Evolutionary conservation across 2,329 filamentous ascomycete species (phyloP).

Genomic region (Elsinoe necatrix): DNA sequence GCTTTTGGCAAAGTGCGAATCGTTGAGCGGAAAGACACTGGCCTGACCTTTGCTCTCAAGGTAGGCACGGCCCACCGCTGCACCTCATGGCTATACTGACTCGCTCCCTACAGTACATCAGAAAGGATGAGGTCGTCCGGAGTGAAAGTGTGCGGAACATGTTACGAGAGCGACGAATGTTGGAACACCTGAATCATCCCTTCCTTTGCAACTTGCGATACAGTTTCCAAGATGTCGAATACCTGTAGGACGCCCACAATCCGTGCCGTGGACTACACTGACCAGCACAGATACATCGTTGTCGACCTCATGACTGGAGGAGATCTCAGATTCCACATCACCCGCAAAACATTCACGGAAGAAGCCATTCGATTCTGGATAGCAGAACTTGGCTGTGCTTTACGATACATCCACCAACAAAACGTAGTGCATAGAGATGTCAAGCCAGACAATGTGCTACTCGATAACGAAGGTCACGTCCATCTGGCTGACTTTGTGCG

Average conservation of each 20-base stretch:
- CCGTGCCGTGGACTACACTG: neutral
- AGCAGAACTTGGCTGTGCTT: slow-evolving; percentile 80
- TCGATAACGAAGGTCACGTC: slow-evolving; percentile 85
- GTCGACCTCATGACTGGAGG: slow-evolving; percentile 98
- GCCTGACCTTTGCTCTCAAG: slow-evolving; percentile 88
- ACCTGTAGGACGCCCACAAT: slow-evolving; percentile 59
- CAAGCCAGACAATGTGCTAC: slow-evolving; percentile 83
- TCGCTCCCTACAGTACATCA: slow-evolving; percentile 19
- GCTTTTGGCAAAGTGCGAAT: slow-evolving; percentile 98
- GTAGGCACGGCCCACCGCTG: slow-evolving; percentile 94
- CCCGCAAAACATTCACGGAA: slow-evolving; percentile 94
- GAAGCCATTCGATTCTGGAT: slow-evolving; percentile 97
- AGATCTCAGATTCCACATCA: slow-evolving; percentile 94
- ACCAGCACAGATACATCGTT: slow-evolving; percentile 64
- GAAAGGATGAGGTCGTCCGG: slow-evolving; percentile 63
- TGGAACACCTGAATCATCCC: slow-evolving; percentile 94
- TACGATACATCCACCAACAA: slow-evolving; percentile 77
- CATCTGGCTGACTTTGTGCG: slow-evolving; percentile 95
- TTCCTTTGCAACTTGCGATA: slow-evolving; percentile 98
- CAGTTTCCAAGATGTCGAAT: slow-evolving; percentile 98
- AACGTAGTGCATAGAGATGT: slow-evolving; percentile 86
- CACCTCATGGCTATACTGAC: slow-evolving; percentile 41
- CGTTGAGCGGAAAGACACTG: slow-evolving; percentile 93
- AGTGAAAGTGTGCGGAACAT: slow-evolving; percentile 98
- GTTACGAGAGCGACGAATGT: slow-evolving; percentile 92